phyloP scores from a whole-genome alignment of 352 stramenopile genomes.

The Phytopythium montanum region DNA sequence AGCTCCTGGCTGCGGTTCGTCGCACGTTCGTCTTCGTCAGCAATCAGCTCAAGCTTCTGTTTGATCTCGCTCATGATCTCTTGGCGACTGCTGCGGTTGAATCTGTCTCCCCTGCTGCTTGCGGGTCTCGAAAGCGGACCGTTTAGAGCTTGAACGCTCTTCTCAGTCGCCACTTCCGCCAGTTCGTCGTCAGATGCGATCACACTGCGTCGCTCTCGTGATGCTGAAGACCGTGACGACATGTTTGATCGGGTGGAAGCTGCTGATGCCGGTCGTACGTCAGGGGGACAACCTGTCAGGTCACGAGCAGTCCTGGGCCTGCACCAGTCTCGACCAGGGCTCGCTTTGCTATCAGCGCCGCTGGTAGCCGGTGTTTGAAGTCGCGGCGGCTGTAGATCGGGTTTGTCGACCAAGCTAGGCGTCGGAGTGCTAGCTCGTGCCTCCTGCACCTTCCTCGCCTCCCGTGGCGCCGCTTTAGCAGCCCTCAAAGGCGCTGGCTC shows the following conservation, averaged over 20 bases:
- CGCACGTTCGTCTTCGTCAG: constrained; percentile 31
- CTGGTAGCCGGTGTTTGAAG: not conserved
- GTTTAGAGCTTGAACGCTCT: not conserved
- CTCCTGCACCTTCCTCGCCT: not conserved
- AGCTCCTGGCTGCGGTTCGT: constrained; percentile 28
- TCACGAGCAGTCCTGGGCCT: not conserved
- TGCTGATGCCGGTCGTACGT: not conserved
- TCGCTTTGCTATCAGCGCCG: not conserved
- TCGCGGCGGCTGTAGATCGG: not conserved
- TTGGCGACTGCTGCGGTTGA: constrained; percentile 3
- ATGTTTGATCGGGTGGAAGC: not conserved
- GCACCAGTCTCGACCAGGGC: not conserved
- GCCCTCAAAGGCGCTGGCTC: not conserved
- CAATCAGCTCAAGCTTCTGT: constrained; percentile 37
- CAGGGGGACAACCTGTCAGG: not conserved
- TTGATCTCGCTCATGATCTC: constrained; percentile 48
- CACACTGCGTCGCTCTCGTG: not conserved
- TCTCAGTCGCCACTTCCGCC: no score
- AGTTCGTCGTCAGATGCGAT: not conserved
- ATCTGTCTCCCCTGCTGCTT: not conserved
- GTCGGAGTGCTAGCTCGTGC: not conserved
- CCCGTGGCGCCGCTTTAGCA: not conserved
- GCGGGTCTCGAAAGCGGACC: not conserved
- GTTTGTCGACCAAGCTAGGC: not conserved
- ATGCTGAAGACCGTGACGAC: not conserved